Evolutionary conservation across 2,329 filamentous ascomycete species (phyloP).

Genomic region (Cladosporium austrohemisphaericum): DNA sequence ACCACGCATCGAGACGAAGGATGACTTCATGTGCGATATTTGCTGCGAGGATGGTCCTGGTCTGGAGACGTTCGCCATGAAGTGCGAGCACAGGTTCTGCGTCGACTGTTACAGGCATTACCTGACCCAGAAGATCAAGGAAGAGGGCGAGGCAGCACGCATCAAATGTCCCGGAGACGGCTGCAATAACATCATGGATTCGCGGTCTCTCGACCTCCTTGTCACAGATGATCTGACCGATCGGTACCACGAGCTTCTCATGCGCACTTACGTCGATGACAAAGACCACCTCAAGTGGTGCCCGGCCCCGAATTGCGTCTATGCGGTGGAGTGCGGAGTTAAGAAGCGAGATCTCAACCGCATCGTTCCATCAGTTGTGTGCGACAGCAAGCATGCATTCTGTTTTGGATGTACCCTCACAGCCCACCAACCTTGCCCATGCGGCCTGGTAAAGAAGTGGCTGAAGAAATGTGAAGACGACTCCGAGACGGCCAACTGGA

Average conservation of each 20-base stretch:
- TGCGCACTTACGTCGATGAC: constrained; percentile 93
- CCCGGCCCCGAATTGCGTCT: constrained; percentile 93
- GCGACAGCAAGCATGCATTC: constrained; percentile 79
- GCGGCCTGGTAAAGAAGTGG: constrained; percentile 88
- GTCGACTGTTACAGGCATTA: constrained; percentile 91
- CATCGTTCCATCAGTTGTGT: constrained; percentile 86
- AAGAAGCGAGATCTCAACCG: constrained; percentile 82
- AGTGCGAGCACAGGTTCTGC: constrained; percentile 91
- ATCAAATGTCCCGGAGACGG: constrained; percentile 89
- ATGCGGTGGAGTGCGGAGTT: constrained; percentile 81
- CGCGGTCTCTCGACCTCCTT: constrained; percentile 78
- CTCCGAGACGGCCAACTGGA: constrained; percentile 98
- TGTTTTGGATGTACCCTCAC: constrained; percentile 89
- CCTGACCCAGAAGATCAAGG: constrained; percentile 84
- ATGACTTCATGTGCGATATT: constrained; percentile 87
- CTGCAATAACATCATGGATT: constrained; percentile 88
- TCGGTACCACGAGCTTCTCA: constrained; percentile 79
- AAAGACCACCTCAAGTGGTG: constrained; percentile 97
- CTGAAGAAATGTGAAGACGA: constrained; percentile 98
- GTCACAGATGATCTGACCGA: constrained; percentile 55
- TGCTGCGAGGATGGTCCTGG: constrained; percentile 84
- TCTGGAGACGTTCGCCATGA: constrained; percentile 85
- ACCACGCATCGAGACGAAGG: constrained; percentile 66
- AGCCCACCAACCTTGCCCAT: constrained; percentile 93
- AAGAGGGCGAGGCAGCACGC: constrained; percentile 89